Evolutionary conservation across 306 rosid species (phyloP), one percentile per base, ranked within the genome.

Genomic region (Glycyrrhiza uralensis): DNA sequence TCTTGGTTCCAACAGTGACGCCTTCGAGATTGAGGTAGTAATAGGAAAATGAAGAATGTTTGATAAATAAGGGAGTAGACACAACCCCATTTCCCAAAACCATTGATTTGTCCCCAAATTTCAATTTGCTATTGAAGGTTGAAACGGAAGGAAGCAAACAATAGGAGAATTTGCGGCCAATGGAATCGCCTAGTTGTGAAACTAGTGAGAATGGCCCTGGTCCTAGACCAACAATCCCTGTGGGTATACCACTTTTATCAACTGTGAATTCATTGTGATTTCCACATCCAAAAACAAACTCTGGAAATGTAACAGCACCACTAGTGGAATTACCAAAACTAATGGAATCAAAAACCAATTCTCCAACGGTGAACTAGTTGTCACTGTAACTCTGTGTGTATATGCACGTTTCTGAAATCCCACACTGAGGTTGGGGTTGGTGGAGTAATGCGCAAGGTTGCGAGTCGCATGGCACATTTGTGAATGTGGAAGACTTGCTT

Each of bases 151-250:
- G 77, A 30, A 62, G 19, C 46, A 78, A 7, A 24, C 78, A 71
- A n/a, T 78, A 78, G 0, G 78, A 78, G 26, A 78, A 78, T 22
- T 42, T 78, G 14, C 22, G 46, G 39, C 72, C 72, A 30, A 78
- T 70, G 10, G 19, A 0, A 29, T 14, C 35, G 1, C 78, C 74
- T 0, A 78, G 29, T 12, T 78, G 78, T 10, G 78, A 71, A 63
- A 78, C 46, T 4, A 78, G 19, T 0, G 82, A 78, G 6, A 71
- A 42, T 10, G 68, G 61, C 3, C 82, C 77, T 2, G 12, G 42
- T 2, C 74, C 82, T 2, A 78, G 74, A 10, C 82, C 82, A 6
- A 55, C 74, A 8, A 78, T 0, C 5, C 82, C 82, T 1, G n/a
- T 15, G 7, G 14, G 6, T 2, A 3, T 36, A 0, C 1, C 2